Evolutionary conservation across 2,329 filamentous ascomycete species (phyloP), one percentile per base, ranked within the genome.

Genomic region (Diplodia mutila): DNA sequence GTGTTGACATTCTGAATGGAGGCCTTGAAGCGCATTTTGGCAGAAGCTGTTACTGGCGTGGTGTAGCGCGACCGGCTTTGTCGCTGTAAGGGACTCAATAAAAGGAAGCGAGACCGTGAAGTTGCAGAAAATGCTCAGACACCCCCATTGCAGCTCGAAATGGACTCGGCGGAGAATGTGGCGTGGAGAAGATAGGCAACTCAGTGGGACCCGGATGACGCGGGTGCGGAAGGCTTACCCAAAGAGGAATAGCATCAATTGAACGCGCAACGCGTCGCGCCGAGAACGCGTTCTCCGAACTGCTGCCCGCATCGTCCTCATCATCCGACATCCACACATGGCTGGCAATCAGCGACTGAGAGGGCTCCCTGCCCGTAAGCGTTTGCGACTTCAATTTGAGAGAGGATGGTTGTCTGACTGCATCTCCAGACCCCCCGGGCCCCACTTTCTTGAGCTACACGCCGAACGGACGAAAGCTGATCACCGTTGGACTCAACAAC

Each of bases 401-500:
- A 2, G 3, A 6, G 21, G 14, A 6, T 2, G 3, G 8, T 16
- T 7, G 14, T 32, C 39, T 23, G 12, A 52, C 9, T 1, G 42
- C 6, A 16, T 32, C 52, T 55, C 29, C 67, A 89, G 88, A 99
- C 80, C 94, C 93, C 2, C 90, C 91, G 65, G 96, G 96, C 70
- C 88, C 89, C 67, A 98, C 96, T 2, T 93, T 89, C 73, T 89
- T 96, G 72, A 87, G 91, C 70, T 98, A 98, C 80, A 97, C 94
- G 0, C 92, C 93, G 7, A 90, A 97, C 78, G 95, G 96, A 70
- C 87, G 86, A 72, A 92, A 91, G 73, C 85, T 99, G 68, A 88
- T 98, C 71, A 98, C 95, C 12, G 94, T 93, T 69, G 95, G 95
- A 71, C 91, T 92, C 68, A 97, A 98, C 82, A 96, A 96, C 75